Conservation (phyloP, 495 filamentous ascomycete species). For the Cercophora scortea region DNA sequence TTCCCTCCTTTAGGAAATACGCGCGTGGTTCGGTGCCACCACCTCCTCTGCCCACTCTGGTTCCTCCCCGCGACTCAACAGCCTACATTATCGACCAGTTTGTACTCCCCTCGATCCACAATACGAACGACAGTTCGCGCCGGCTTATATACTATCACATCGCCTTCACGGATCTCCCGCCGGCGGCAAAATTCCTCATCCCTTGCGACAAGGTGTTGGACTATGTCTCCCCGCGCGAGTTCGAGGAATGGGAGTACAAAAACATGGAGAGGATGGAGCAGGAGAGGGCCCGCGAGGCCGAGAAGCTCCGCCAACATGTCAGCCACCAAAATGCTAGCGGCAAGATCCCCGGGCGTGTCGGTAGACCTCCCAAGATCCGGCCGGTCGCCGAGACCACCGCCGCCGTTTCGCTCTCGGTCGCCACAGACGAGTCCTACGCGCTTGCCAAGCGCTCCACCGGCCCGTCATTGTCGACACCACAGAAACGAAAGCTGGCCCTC, state of each 20-base stretch:
- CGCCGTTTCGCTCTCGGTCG: background rate
- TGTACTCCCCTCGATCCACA: slow-evolving; percentile 22
- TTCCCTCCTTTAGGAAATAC: slow-evolving; percentile 25
- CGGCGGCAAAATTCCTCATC: slow-evolving; percentile 27
- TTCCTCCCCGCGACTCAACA: slow-evolving; percentile 29
- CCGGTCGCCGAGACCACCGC: background rate
- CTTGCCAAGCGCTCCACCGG: slow-evolving; percentile 16
- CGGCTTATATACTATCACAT: slow-evolving; percentile 34
- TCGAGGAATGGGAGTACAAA: slow-evolving; percentile 38
- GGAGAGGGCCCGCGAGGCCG: slow-evolving; percentile 7
- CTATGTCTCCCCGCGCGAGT: slow-evolving; percentile 35
- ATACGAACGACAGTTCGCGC: slow-evolving; percentile 13
- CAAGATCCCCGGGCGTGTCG: background rate
- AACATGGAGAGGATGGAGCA: slow-evolving; percentile 21
- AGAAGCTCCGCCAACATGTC: background rate
- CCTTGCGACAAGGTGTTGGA: slow-evolving; percentile 31
- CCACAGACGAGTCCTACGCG: slow-evolving; percentile 5
- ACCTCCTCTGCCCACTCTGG: slow-evolving; percentile 24
- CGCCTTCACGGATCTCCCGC: slow-evolving; percentile 37
- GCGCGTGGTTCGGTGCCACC: slow-evolving; percentile 32
- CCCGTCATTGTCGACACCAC: slow-evolving; percentile 25
- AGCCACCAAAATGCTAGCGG: slow-evolving; percentile 3
- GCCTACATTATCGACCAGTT: slow-evolving; percentile 40
- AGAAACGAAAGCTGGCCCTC: slow-evolving; percentile 12
- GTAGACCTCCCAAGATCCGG: slow-evolving; percentile 6